Evolutionary conservation across 1,284 basidiomycete genomes (phyloP).

Genomic region (Bondarzewia mesenterica): DNA sequence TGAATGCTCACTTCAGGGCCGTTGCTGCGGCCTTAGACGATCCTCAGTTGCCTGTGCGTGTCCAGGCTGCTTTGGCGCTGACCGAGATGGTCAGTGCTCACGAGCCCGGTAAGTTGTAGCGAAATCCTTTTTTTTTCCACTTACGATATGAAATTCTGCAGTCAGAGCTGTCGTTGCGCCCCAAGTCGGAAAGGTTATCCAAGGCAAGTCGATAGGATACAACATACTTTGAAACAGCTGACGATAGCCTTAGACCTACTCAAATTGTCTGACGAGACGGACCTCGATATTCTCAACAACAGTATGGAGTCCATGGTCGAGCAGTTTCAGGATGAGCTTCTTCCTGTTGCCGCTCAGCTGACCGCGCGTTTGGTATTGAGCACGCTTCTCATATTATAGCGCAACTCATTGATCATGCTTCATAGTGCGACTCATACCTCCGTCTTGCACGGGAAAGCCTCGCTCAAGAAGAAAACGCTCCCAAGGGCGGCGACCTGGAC

Average conservation of each 20-base stretch:
- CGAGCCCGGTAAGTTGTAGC: slow-evolving; percentile 42
- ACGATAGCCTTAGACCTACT: slow-evolving; percentile 51
- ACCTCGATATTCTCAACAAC: slow-evolving; percentile 77
- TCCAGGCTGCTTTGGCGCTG: slow-evolving; percentile 77
- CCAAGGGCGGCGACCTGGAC: slow-evolving; percentile 41
- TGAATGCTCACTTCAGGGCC: slow-evolving; percentile 56
- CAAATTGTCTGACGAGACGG: slow-evolving; percentile 84
- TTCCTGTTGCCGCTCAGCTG: slow-evolving; percentile 82
- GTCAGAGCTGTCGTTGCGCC: slow-evolving; percentile 70
- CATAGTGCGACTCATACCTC: slow-evolving; percentile 73
- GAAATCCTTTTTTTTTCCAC: not conserved
- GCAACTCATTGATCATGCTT: not conserved
- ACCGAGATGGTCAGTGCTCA: slow-evolving; percentile 70
- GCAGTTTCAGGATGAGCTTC: slow-evolving; percentile 75
- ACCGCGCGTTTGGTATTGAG: slow-evolving; percentile 63
- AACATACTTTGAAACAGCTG: not conserved
- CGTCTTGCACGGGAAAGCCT: slow-evolving; percentile 67
- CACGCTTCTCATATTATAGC: not conserved
- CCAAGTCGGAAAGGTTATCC: slow-evolving; percentile 81
- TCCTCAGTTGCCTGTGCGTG: slow-evolving; percentile 73
- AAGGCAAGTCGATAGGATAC: slow-evolving; percentile 46
- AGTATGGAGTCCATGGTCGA: slow-evolving; percentile 85
- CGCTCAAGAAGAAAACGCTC: slow-evolving; percentile 42
- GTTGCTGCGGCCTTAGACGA: slow-evolving; percentile 63
- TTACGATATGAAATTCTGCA: slow-evolving; percentile 16